Conservation (phyloP, 2,329 filamentous ascomycete genomes). For the Hypoxylon sp. region DNA sequence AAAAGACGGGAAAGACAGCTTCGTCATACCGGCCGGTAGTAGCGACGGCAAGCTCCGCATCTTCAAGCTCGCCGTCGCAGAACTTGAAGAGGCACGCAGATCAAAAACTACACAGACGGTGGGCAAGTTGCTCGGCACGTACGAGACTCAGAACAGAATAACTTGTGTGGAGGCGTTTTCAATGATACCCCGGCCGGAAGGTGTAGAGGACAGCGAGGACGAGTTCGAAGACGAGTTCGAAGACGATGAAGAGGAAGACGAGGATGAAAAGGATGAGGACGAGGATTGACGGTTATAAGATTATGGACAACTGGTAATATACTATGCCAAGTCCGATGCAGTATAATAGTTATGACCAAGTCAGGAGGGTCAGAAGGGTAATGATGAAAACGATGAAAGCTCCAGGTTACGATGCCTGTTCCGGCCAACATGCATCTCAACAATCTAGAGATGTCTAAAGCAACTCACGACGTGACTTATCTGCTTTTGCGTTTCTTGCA, state of each 20-base stretch:
- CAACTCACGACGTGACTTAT: neutral
- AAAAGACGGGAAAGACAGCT: conserved; percentile 53
- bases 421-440: conserved; percentile 5
- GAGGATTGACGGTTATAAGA: conserved; percentile 31
- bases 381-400: neutral
- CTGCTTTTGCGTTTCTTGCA: conserved; percentile 6
- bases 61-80: conserved; percentile 71
- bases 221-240: conserved; percentile 56
- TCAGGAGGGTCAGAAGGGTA: too few species aligned
- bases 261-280: conserved; percentile 38
- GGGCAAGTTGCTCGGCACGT: conserved; percentile 78
- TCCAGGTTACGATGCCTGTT: neutral
- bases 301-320: conserved; percentile 10
- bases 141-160: conserved; percentile 88
- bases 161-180: conserved; percentile 89
- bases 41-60: conserved; percentile 89
- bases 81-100: conserved; percentile 54
- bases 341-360: neutral
- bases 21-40: conserved; percentile 77
- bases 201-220: conserved; percentile 68
- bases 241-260: conserved; percentile 49
- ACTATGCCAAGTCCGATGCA: conserved; percentile 7
- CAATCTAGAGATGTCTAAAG: neutral
- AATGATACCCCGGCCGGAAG: conserved; percentile 78
- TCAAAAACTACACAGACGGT: conserved; percentile 54